phyloP scores from a whole-genome alignment of 1,284 basidiomycete species.

The Malassezia dermatis region DNA sequence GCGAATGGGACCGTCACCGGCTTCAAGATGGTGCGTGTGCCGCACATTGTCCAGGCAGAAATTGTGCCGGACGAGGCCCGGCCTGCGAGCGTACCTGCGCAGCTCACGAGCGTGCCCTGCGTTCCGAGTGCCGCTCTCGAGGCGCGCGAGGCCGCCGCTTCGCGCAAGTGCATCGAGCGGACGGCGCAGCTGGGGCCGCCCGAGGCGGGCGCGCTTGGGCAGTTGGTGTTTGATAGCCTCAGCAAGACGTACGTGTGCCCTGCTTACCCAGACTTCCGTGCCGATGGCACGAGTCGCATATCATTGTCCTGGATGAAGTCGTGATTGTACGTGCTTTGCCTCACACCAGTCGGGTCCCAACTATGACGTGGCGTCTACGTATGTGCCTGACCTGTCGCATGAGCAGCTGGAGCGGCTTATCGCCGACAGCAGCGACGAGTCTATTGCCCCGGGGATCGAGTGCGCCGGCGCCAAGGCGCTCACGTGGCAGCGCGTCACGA shows the following conservation, averaged over 20 bases:
- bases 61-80: background rate
- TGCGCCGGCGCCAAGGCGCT: slow-evolving; percentile 32
- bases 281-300: slow-evolving; percentile 43
- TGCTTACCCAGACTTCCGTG: slow-evolving; percentile 28
- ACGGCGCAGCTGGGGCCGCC: slow-evolving; percentile 25
- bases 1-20: slow-evolving; percentile 16
- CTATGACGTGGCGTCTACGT: slow-evolving; percentile 32
- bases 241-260: slow-evolving; percentile 41
- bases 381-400: slow-evolving; percentile 28
- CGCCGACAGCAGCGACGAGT: background rate
- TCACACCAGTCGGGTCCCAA: slow-evolving; percentile 22
- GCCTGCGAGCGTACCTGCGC: background rate
- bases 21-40: slow-evolving; percentile 36
- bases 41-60: slow-evolving; percentile 19
- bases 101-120: slow-evolving; percentile 20
- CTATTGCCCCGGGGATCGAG: slow-evolving; percentile 16
- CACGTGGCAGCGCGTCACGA: slow-evolving; percentile 36
- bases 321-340: slow-evolving; percentile 26
- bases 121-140: slow-evolving; percentile 26
- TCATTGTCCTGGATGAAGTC: slow-evolving; percentile 46
- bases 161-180: slow-evolving; percentile 25
- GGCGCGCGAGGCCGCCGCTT: slow-evolving; percentile 26
- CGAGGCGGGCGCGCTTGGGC: slow-evolving; percentile 30
- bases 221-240: slow-evolving; percentile 38
- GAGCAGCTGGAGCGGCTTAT: slow-evolving; percentile 28